A percentile compares a stretch with the other conserved stretches of the same genome.
These are phyloP conservation scores for Dillenia turbinata DNA, from an alignment of 164 flowering plant genomes.

Conservation along the genomic window DNA sequence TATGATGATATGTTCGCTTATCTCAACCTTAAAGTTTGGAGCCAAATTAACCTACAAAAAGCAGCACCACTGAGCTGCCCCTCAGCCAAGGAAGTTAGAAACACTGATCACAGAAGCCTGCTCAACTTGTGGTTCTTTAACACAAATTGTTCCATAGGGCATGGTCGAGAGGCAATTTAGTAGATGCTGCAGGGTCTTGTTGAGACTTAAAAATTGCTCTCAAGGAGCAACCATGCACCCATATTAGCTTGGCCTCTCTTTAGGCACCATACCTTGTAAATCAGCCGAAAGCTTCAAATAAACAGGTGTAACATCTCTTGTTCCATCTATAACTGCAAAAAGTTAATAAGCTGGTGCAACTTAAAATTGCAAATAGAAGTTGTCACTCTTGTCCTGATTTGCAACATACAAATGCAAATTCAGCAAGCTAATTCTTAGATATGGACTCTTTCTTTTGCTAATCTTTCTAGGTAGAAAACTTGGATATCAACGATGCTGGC, in stretches of 20 bases:
- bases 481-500: too few species aligned
- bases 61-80: slow-evolving; percentile 74
- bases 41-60: slow-evolving; percentile 67
- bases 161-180: too few species aligned
- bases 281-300: slow-evolving; percentile 76
- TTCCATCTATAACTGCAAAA: slow-evolving; percentile 76
- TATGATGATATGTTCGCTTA: too few species aligned
- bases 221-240: too few species aligned
- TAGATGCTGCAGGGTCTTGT: too few species aligned
- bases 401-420: not conserved
- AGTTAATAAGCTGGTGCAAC: not conserved
- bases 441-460: too few species aligned
- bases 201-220: not conserved
- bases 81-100: slow-evolving; percentile 19
- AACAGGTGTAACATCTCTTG: slow-evolving; percentile 78
- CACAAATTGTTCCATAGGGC: too few species aligned
- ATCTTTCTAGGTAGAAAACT: too few species aligned
- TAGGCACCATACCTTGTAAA: slow-evolving; percentile 58
- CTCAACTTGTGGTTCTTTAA: too few species aligned
- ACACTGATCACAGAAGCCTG: too few species aligned
- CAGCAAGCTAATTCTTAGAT: not conserved
- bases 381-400: not conserved
- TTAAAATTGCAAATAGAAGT: not conserved
- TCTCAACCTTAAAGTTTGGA: too few species aligned
- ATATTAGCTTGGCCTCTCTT: too few species aligned